Conservation (phyloP, 2,329 filamentous ascomycete species). For the Fusarium protoensiforme region DNA sequence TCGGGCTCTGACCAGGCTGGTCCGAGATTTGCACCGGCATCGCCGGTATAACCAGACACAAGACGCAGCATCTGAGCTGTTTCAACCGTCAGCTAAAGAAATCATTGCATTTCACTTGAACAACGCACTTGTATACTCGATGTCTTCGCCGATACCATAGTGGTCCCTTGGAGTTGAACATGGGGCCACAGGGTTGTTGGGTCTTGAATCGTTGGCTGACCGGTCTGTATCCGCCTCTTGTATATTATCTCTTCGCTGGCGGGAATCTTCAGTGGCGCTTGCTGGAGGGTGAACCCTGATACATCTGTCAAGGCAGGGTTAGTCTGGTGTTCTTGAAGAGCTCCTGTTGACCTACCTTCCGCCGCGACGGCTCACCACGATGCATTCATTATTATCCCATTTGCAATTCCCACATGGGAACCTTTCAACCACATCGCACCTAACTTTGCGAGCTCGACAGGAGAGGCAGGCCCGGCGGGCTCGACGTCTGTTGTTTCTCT, state of each 20-base stretch:
- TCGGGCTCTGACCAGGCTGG: not conserved
- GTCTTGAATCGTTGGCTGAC: not conserved
- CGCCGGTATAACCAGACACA: not conserved
- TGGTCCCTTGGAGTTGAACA: not conserved
- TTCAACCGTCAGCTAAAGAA: not conserved
- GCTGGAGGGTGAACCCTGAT: not conserved
- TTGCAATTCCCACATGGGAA: constrained; percentile 88
- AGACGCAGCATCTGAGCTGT: not conserved
- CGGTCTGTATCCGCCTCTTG: not conserved
- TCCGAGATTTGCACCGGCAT: not conserved
- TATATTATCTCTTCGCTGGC: not conserved
- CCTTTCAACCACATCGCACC: constrained; percentile 90
- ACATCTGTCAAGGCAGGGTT: not conserved
- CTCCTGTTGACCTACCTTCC: not conserved
- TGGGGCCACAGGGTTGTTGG: not conserved
- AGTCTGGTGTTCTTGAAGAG: not conserved
- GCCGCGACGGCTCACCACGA: not conserved
- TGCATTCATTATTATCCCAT: constrained; percentile 74
- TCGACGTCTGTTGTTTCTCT: constrained; percentile 75
- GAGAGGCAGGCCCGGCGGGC: constrained; percentile 89
- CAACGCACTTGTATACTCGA: not conserved
- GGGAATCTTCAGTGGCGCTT: not conserved
- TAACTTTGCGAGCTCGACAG: constrained; percentile 87
- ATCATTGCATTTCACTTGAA: not conserved
- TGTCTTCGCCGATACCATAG: not conserved